Percentiles rank a stretch among this genome's conserved stretches.
phyloP scores from a whole-genome alignment of 192 early-diverging fungal species.

The Kickxella alabastrina region DNA sequence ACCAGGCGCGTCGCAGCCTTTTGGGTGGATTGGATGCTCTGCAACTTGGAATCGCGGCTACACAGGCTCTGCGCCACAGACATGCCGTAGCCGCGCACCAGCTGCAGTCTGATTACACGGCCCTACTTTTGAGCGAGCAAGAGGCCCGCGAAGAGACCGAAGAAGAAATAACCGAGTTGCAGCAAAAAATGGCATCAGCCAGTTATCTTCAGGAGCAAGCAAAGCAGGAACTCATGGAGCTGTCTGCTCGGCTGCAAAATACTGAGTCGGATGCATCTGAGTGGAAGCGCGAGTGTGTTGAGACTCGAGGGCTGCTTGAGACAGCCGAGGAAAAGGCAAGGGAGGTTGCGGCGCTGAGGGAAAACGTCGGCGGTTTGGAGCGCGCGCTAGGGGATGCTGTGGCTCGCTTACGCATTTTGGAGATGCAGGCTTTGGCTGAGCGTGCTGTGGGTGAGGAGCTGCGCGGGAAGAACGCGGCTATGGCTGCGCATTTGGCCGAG shows the following conservation, averaged over 20 bases:
- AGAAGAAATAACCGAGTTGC: conserved; percentile 2
- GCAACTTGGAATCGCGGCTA: too few species aligned
- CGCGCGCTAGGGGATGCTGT: conserved; percentile 29
- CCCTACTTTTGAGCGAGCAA: background rate
- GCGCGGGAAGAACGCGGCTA: conserved; percentile 6
- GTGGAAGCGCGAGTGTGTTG: conserved; percentile 28
- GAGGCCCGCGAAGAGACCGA: background rate
- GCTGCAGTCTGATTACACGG: background rate
- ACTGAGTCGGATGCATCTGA: conserved; percentile 13
- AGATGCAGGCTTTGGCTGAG: conserved; percentile 21
- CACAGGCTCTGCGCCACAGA: background rate
- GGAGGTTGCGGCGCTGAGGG: conserved; percentile 9
- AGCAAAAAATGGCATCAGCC: background rate
- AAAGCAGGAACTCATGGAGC: background rate
- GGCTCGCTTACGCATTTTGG: conserved; percentile 22
- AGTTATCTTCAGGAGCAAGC: background rate
- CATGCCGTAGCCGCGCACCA: background rate
- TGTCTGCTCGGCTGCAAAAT: background rate
- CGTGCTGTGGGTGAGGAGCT: conserved; percentile 11
- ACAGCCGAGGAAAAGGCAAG: conserved; percentile 1
- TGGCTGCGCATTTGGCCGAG: conserved; percentile 24
- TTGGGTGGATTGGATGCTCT: too few species aligned
- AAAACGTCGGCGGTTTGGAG: conserved; percentile 16
- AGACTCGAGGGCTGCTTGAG: conserved; percentile 9
- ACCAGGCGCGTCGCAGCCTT: too few species aligned